Evolutionary conservation across 768 basidiomycete species (phyloP).

Genomic region (Myochromella boudieri): DNA sequence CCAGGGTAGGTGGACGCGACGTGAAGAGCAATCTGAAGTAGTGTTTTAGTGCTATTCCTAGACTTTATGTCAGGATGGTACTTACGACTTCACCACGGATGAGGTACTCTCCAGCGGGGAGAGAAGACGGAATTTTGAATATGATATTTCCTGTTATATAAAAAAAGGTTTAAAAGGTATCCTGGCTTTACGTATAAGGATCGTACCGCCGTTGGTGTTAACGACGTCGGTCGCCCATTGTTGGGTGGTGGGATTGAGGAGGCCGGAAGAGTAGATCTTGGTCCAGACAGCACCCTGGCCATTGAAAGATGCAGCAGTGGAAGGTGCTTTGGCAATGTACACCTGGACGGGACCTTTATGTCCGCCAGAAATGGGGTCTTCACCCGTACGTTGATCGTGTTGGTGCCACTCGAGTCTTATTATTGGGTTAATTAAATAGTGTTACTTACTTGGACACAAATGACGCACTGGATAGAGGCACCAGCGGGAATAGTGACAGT

Average conservation of each 20-base stretch:
- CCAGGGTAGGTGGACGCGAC: constrained; percentile 45
- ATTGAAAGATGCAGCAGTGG: constrained; percentile 42
- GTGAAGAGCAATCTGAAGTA: constrained; percentile 31
- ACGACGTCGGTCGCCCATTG: constrained; percentile 50
- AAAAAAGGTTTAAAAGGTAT: neutral
- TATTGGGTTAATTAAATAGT: neutral
- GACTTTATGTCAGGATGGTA: neutral
- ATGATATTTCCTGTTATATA: constrained; percentile 37
- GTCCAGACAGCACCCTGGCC: constrained; percentile 53
- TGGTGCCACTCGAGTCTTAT: constrained; percentile 53
- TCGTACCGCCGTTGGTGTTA: constrained; percentile 38
- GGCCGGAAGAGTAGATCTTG: constrained; percentile 50
- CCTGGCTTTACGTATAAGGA: neutral
- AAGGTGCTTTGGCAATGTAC: constrained; percentile 49
- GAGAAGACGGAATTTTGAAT: constrained; percentile 40
- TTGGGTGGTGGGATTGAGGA: constrained; percentile 28
- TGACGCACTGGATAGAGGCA: constrained; percentile 34
- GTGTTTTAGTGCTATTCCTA: neutral
- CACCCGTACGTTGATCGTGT: constrained; percentile 49
- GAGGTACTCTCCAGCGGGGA: constrained; percentile 49
- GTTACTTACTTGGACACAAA: neutral
- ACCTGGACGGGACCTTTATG: constrained; percentile 52
- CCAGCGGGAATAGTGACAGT: constrained; percentile 43
- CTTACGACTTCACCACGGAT: constrained; percentile 47
- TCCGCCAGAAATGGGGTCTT: constrained; percentile 48